Percentiles rank a stretch among this genome's conserved stretches.
Conservation (phyloP, 129 eudicot species). For the Arctium lappa region DNA sequence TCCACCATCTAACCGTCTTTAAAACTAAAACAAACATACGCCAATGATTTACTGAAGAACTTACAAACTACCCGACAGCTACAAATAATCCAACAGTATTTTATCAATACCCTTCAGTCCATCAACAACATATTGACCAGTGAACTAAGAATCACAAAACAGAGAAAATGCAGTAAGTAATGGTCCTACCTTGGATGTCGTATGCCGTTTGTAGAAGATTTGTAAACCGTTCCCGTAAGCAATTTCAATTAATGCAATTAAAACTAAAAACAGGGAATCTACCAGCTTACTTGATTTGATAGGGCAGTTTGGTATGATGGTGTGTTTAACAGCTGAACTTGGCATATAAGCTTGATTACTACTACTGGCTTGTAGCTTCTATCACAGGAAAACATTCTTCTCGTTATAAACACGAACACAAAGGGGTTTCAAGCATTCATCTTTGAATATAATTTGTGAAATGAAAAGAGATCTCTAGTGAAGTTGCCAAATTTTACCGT, state of each 20-base stretch:
- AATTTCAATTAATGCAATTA: not conserved
- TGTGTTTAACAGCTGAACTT: slow-evolving; percentile 24
- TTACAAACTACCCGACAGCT: slow-evolving; percentile 57
- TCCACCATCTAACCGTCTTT: not conserved
- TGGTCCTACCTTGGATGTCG: not conserved
- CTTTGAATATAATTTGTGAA: not conserved
- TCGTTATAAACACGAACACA: no score
- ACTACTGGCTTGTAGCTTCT: not conserved
- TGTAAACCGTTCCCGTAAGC: no score
- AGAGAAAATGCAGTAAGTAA: not conserved
- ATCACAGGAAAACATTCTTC: no score
- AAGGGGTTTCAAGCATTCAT: no score
- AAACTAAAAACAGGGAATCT: not conserved
- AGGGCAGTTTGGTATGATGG: slow-evolving; percentile 48
- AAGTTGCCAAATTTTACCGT: slow-evolving; percentile 39
- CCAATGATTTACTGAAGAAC: slow-evolving; percentile 15
- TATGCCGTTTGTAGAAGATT: no score
- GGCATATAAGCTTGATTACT: slow-evolving; percentile 36
- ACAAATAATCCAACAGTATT: slow-evolving; percentile 49
- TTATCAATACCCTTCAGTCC: slow-evolving; percentile 48
- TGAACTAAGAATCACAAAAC: slow-evolving; percentile 30
- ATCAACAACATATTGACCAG: slow-evolving; percentile 39
- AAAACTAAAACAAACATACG: not conserved
- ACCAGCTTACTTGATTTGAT: slow-evolving; percentile 52
- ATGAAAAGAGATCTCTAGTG: not conserved